These are phyloP conservation scores for Incumbomyces delicatus DNA, from an alignment of 2,329 filamentous ascomycete species.

Conservation along the genomic window DNA sequence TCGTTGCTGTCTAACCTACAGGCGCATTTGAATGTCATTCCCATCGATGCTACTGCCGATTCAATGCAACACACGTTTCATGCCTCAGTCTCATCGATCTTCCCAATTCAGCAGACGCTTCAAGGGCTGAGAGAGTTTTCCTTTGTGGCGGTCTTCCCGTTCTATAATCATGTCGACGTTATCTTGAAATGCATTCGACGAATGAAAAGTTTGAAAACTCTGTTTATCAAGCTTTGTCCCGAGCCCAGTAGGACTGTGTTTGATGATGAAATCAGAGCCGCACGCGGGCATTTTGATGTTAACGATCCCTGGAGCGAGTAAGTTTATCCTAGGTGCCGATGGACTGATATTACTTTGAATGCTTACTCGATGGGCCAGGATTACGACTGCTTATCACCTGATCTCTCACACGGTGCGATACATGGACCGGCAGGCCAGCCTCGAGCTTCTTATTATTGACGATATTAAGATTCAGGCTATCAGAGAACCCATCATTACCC, in stretches of 20 bases:
- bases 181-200: constrained; percentile 35
- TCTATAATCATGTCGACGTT: constrained; percentile 48
- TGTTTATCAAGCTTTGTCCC: constrained; percentile 47
- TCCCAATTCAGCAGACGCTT: constrained; percentile 30
- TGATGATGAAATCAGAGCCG: constrained; percentile 27
- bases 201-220: constrained; percentile 42
- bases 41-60: background rate
- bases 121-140: constrained; percentile 34
- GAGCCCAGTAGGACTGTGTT: constrained; percentile 26
- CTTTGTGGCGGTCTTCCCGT: constrained; percentile 60
- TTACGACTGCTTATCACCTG: constrained; percentile 39
- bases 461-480: constrained; percentile 17
- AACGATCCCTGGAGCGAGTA: constrained; percentile 46
- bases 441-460: constrained; percentile 14
- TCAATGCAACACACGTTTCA: background rate
- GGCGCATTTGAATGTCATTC: background rate
- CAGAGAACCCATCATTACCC: constrained; percentile 9
- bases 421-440: constrained; percentile 10
- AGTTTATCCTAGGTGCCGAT: background rate
- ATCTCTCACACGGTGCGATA: constrained; percentile 30
- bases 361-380: background rate
- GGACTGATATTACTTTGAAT: no score
- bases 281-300: constrained; percentile 28
- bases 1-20: constrained; percentile 47
- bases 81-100: background rate